Conservation (phyloP, 495 filamentous ascomycete genomes). For the Penicillium lividum region DNA sequence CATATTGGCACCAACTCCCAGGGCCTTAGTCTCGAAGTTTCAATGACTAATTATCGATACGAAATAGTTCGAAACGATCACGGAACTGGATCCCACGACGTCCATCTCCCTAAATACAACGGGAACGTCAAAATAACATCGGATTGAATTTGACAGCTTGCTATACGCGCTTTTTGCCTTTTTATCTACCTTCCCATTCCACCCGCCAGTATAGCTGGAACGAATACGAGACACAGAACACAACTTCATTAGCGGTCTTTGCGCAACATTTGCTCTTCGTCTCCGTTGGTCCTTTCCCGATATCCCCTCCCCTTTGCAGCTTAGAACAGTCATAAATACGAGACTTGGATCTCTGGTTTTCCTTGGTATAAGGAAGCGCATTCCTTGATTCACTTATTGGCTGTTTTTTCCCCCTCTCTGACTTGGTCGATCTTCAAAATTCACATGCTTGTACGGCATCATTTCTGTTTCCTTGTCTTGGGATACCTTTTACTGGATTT, state of each 20-base stretch:
- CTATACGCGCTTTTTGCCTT: constrained; percentile 4
- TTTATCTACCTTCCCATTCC: not conserved
- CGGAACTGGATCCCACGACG: constrained; percentile 54
- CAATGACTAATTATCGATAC: constrained; percentile 18
- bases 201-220: constrained; percentile 1
- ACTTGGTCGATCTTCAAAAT: not conserved
- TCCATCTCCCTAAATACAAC: constrained; percentile 50
- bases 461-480: constrained; percentile 1
- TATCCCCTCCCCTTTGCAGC: constrained; percentile 3
- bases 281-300: not conserved
- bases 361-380: constrained; percentile 15
- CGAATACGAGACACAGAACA: constrained; percentile 27
- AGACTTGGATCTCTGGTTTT: constrained; percentile 19
- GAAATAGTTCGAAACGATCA: constrained; percentile 38
- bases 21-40: not conserved
- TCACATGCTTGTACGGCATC: not conserved
- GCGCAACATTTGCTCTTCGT: constrained; percentile 7
- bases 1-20: too few species aligned
- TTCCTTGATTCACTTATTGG: constrained; percentile 12
- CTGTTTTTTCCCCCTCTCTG: constrained; percentile 1
- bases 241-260: constrained; percentile 8
- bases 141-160: constrained; percentile 37
- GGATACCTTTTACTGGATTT: not conserved
- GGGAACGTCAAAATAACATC: constrained; percentile 50
- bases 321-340: constrained; percentile 23